A percentile compares a stretch with the other conserved stretches of the same genome.
Conservation (phyloP, 371 early-diverging fungal genomes). For the Mortierella sp. region DNA sequence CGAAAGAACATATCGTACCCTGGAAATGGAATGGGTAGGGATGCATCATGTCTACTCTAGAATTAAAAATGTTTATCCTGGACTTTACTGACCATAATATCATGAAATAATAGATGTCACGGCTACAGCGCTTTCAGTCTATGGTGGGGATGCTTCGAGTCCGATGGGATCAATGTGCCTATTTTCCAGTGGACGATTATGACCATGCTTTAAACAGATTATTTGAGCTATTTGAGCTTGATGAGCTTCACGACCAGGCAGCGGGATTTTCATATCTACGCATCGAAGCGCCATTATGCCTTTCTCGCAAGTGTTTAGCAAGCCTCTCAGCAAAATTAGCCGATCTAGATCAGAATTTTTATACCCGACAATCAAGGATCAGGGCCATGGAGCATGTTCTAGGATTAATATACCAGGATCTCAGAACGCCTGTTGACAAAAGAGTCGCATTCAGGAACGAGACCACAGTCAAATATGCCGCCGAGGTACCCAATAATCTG, state of each 20-base stretch:
- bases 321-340: conserved; percentile 39
- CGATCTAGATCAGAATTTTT: conserved; percentile 39
- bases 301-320: conserved; percentile 45
- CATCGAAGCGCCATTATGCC: conserved; percentile 49
- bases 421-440: conserved; percentile 13
- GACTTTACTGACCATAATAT: background rate
- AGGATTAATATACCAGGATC: conserved; percentile 44
- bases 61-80: background rate
- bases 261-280: conserved; percentile 14
- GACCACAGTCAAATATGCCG: conserved; percentile 49
- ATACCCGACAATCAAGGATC: conserved; percentile 53
- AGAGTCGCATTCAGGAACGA: conserved; percentile 35
- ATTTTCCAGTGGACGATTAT: conserved; percentile 39
- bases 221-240: conserved; percentile 44
- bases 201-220: conserved; percentile 41
- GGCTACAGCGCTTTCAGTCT: conserved; percentile 37
- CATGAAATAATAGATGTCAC: conserved; percentile 16
- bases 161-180: conserved; percentile 51
- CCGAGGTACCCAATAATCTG: conserved; percentile 36
- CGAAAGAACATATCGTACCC: conserved; percentile 29
- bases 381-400: conserved; percentile 51
- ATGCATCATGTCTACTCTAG: background rate
- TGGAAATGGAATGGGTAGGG: conserved; percentile 57
- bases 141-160: conserved; percentile 43
- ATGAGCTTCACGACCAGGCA: conserved; percentile 19